phyloP scores from a whole-genome alignment of 768 basidiomycete genomes.

The button mushroom (Agaricus bisporus) region DNA sequence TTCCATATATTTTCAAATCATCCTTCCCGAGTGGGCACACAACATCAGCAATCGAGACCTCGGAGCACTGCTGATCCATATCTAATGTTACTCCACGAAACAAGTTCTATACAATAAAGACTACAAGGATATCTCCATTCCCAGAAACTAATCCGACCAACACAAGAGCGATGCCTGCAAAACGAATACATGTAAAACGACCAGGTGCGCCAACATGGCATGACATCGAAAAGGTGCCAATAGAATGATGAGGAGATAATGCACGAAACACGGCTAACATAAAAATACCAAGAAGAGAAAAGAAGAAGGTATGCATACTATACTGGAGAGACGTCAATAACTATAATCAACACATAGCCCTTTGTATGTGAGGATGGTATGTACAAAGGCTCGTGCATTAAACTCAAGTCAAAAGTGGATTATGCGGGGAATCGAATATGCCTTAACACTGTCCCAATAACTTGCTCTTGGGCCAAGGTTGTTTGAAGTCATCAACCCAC shows the following conservation, averaged over 20 bases:
- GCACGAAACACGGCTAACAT: not conserved
- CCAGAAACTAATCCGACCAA: not conserved
- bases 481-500: conserved; percentile 58
- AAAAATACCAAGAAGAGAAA: not conserved
- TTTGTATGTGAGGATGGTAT: not conserved
- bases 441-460: conserved; percentile 53
- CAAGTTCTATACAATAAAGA: too few relatives aligned
- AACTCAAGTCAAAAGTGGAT: too few relatives aligned
- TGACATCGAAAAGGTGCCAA: not conserved
- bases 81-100: too few relatives aligned
- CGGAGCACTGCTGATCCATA: too few relatives aligned
- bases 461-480: conserved; percentile 64
- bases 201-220: not conserved
- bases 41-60: too few relatives aligned
- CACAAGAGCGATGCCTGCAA: not conserved
- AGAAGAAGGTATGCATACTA: not conserved
- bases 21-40: too few relatives aligned
- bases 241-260: not conserved
- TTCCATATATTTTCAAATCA: too few relatives aligned
- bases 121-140: too few relatives aligned
- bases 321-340: not conserved
- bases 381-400: not conserved
- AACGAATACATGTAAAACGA: not conserved
- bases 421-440: too few relatives aligned
- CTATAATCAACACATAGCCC: too few relatives aligned